A percentile compares a stretch with the other conserved stretches of the same genome.
Evolutionary conservation across 495 filamentous ascomycete genomes (phyloP).

Genomic region (Xanthoparmelia taractica): DNA sequence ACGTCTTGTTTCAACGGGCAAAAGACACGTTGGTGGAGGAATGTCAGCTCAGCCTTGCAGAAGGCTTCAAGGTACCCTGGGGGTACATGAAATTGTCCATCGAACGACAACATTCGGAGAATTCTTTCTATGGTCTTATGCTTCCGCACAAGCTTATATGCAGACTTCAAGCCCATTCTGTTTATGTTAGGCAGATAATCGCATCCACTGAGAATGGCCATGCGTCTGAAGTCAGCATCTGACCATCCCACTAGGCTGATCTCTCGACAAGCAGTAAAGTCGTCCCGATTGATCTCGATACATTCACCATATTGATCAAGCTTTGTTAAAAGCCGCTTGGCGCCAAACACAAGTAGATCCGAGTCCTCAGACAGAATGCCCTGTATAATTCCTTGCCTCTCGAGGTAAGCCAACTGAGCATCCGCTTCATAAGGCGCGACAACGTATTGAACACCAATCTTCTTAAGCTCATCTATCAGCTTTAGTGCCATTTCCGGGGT

Average conservation of each 20-base stretch:
- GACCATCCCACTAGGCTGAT: conserved; percentile 87
- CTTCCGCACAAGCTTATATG: conserved; percentile 80
- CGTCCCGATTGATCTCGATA: conserved; percentile 77
- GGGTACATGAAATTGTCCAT: conserved; percentile 75
- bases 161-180: conserved; percentile 86
- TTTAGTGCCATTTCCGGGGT: conserved; percentile 91
- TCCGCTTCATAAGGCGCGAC: conserved; percentile 98
- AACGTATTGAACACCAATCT: conserved; percentile 69
- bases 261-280: conserved; percentile 83
- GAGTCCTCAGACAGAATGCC: conserved; percentile 96
- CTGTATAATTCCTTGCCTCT: conserved; percentile 69
- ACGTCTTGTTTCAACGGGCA: conserved; percentile 64
- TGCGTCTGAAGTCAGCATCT: conserved; percentile 79
- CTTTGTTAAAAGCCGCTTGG: conserved; percentile 83
- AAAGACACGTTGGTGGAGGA: conserved; percentile 89
- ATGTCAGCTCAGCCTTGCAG: conserved; percentile 79
- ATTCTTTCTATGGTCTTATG: conserved; percentile 78
- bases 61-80: conserved; percentile 70
- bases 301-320: conserved; percentile 89
- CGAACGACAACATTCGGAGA: conserved; percentile 75
- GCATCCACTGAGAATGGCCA: conserved; percentile 98
- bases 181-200: conserved; percentile 83
- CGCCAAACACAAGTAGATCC: conserved; percentile 91
- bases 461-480: conserved; percentile 86
- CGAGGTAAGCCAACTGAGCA: conserved; percentile 89